Conservation (phyloP, 768 basidiomycete species). For the Lactifluus volemus region DNA sequence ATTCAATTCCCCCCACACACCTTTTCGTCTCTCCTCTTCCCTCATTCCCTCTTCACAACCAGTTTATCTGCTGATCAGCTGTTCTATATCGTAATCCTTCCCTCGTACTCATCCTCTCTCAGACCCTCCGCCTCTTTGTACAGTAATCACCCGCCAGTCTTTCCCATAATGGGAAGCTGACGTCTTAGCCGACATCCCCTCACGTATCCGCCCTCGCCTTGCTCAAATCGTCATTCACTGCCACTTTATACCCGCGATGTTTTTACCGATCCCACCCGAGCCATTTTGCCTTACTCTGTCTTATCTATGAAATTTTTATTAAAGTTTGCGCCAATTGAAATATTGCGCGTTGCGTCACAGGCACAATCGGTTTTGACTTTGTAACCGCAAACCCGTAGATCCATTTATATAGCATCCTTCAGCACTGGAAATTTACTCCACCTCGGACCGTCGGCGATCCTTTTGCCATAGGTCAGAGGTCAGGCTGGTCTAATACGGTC, state of each 20-base stretch:
- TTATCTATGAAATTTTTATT: conserved; percentile 5
- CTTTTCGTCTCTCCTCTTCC: neutral
- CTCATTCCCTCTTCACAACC: neutral
- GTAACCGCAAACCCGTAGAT: neutral
- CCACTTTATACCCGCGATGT: neutral
- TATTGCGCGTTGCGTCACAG: conserved; percentile 9
- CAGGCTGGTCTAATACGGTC: too few relatives aligned
- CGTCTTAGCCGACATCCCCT: neutral
- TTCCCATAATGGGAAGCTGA: neutral
- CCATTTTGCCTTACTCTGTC: neutral
- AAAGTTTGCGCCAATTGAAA: neutral
- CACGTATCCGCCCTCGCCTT: neutral
- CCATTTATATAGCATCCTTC: neutral
- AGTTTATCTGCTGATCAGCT: neutral
- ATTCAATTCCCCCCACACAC: neutral
- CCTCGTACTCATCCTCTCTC: neutral
- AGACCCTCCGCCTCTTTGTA: neutral
- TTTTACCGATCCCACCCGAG: neutral
- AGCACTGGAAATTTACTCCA: neutral
- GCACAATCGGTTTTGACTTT: conserved; percentile 1
- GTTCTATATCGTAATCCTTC: neutral
- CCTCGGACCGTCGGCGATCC: too few relatives aligned
- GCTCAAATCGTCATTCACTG: neutral
- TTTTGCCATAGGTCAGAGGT: too few relatives aligned
- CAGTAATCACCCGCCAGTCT: neutral